Evolutionary conservation across 768 basidiomycete species (phyloP), one percentile per base, ranked within the genome.

Genomic region (Suillus plorans): DNA sequence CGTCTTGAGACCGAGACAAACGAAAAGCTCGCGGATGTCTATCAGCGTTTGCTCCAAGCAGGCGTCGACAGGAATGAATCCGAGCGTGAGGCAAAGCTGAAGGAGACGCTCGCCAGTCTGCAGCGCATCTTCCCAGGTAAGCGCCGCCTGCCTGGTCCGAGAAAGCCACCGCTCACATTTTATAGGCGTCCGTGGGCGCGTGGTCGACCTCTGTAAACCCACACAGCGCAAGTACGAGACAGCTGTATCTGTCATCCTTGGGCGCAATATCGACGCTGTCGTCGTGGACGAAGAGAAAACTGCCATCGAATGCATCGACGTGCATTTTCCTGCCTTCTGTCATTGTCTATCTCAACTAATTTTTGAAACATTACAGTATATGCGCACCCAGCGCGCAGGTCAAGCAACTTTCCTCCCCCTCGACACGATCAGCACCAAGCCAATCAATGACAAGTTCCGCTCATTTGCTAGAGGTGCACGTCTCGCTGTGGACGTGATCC

Each of bases 391-490:
- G 77, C 91, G 96, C 42, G 88, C 92, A 0, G 97, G 97, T 1
- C 94, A 95, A 78, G 97, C 97, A 14, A 99, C 97, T 0, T 99
- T 99, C 80, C 91, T 99, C 55, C 97, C 97, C 0, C 88, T 99
- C n/a, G 97, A 99, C 75, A 96, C 95, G 10, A 97, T 99, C 69
- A 93, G 95, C 72, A 90, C 91, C 41, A 98, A 97, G 75, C 89
- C 95, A 2, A 83, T 95, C 67, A 95, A 95, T 68, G 97, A 99
- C 79, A 95, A 95, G 75, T 95, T 92, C 78, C 89, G 97, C 28
- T 89, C 91, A 6, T 94, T 96, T 72, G 93, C 91, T 3, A 93
- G 94, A 69, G 93, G 92, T 0, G 91, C 92, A 4, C 81, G 94
- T 52, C 81, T 95, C 8, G 94, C 94, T 7, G 89, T 95, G 34